Evolutionary conservation across 2,329 filamentous ascomycete species (phyloP), one percentile per base, ranked within the genome.

Genomic region (Pleomassaria siparia): DNA sequence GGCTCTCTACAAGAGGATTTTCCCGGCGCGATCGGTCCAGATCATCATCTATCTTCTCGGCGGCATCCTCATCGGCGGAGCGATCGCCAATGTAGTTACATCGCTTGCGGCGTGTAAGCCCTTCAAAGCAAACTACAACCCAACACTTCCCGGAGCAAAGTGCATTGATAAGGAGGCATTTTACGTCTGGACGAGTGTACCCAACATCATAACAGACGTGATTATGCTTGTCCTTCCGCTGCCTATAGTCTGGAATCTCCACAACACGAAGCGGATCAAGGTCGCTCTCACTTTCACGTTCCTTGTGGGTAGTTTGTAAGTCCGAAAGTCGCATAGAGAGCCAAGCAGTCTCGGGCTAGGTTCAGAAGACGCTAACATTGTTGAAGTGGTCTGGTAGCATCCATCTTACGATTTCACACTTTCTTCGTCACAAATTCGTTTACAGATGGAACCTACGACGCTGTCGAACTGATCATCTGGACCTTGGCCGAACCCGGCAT

Each of bases 401-500:
- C 44, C 13, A 40, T 40, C 4, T 33, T 46, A 25, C 44, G 44
- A 13, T 46, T 46, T 25, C 15, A 35, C 2, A 32, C 32, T 2
- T 46, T 46, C 29, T 46, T 46, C 24, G 21, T 22, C 11, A 28
- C 41, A 10, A 33, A 32, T 4, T 35, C 28, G 7, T 24, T 46
- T 15, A 30, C 15, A 12, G 25, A 46, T 40, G 11, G 35, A 8
- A 32, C 35, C 4, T 40, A 30, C 15, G 35, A 40, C n/a, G 18
- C 33, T 13, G 35, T 26, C 4, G 37, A 46, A 10, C 18, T 46
- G 6, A 26, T 28, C n/a, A 33, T 39, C 16, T 46, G 44, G 44
- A 21, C 35, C n/a, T 13, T 40, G 15, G 36, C 41, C n/a, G 44
- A 46, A 21, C 44, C 44, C n/a, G 26, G 33, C 40, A 56, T 41